Percentiles rank a stretch among this genome's conserved stretches.
These are phyloP conservation scores for Phycomyces nitens DNA, from an alignment of 192 early-diverging fungal genomes.

Conservation along the genomic window DNA sequence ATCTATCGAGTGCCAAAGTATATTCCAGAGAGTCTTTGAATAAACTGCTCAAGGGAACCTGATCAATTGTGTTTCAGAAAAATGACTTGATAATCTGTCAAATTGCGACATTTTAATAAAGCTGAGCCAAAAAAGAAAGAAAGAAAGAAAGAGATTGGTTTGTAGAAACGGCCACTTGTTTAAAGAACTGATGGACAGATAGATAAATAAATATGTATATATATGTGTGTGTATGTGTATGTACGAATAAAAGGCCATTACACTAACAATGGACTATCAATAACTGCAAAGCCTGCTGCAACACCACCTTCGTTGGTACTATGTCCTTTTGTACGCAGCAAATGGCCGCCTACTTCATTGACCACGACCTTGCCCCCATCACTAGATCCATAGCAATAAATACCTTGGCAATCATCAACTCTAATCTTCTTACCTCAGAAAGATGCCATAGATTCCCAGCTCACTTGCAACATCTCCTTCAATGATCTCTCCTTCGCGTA, in stretches of 20 bases:
- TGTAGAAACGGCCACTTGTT: too few relatives aligned
- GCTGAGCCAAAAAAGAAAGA: too few relatives aligned
- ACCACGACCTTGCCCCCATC: conserved; percentile 54
- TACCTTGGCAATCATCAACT: background rate
- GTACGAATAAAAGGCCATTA: background rate
- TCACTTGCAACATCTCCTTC: conserved; percentile 83
- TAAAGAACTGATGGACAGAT: too few relatives aligned
- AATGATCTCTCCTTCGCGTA: conserved; percentile 72
- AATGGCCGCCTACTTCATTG: conserved; percentile 83
- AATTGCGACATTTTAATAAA: too few relatives aligned
- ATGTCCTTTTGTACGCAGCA: conserved; percentile 86
- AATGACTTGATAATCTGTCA: too few relatives aligned
- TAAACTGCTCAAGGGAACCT: too few relatives aligned
- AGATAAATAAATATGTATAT: too few relatives aligned
- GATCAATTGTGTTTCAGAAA: too few relatives aligned
- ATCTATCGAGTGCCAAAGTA: too few relatives aligned
- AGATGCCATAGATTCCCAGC: conserved; percentile 91
- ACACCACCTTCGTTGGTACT: conserved; percentile 93
- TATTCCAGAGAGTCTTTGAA: too few relatives aligned
- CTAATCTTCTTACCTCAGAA: conserved; percentile 61
- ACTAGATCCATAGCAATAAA: conserved; percentile 38
- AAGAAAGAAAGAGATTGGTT: too few relatives aligned
- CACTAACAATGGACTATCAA: conserved; percentile 77
- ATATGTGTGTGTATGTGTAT: too few relatives aligned
- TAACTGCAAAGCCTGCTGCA: conserved; percentile 90